Percentiles rank a stretch among this genome's conserved stretches.
phyloP scores from a whole-genome alignment of 306 rosid genomes.

The Trifolium dubium region DNA sequence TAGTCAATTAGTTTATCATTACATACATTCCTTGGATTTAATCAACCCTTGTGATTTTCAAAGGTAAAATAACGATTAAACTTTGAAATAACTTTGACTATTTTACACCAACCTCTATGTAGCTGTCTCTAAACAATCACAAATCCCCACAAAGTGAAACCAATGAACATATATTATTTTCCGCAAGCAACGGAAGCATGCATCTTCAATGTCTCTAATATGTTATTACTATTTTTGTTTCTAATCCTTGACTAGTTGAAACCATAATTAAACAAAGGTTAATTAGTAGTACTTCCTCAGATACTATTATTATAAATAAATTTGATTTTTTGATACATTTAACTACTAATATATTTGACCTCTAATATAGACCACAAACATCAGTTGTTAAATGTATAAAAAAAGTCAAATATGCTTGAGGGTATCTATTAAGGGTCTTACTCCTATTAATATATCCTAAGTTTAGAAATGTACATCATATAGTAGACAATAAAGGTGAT shows the following conservation, averaged over 20 bases:
- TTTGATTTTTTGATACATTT: too few species aligned
- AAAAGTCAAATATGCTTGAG: too few species aligned
- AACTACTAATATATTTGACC: too few species aligned
- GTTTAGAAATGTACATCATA: constrained; percentile 2
- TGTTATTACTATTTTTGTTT: constrained; percentile 26
- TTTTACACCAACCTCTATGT: constrained; percentile 26
- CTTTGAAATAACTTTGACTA: constrained; percentile 10
- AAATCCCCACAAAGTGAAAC: constrained; percentile 39
- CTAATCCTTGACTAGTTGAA: constrained; percentile 12
- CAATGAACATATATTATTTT: constrained; percentile 38
- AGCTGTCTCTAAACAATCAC: constrained; percentile 20
- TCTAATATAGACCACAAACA: too few species aligned
- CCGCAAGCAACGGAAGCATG: constrained; percentile 62
- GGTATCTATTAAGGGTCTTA: constrained; percentile 7
- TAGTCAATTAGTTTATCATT: not conserved
- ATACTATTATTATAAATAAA: too few species aligned
- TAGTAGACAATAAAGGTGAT: constrained; percentile 22
- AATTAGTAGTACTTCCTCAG: too few species aligned
- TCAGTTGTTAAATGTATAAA: too few species aligned
- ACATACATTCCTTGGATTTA: constrained; percentile 14
- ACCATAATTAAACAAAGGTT: constrained; percentile 26
- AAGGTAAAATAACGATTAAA: constrained; percentile 13
- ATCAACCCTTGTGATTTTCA: constrained; percentile 16
- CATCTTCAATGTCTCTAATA: constrained; percentile 36
- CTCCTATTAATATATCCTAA: constrained; percentile 35